These are phyloP conservation scores for Silene latifolia DNA, from an alignment of 148 eudicot genomes.

Conservation along the genomic window DNA sequence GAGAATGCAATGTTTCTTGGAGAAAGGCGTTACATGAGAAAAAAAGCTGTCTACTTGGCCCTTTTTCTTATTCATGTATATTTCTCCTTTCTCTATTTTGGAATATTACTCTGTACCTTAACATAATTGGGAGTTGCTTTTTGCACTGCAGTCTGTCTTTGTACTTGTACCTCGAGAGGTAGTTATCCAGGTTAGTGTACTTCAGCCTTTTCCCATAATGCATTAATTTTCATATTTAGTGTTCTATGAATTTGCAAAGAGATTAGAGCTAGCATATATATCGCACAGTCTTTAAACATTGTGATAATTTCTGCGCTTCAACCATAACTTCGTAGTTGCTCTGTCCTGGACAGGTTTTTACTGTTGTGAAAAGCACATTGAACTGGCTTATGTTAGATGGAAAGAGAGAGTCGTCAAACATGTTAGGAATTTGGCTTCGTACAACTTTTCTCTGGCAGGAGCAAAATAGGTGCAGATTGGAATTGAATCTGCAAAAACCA, in stretches of 20 bases:
- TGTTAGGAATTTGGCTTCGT: neutral
- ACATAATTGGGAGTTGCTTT: conserved; percentile 2
- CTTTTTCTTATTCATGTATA: neutral
- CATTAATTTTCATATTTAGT: neutral
- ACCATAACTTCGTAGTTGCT: neutral
- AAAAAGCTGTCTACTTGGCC: neutral
- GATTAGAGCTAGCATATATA: conserved; percentile 1
- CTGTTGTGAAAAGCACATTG: neutral
- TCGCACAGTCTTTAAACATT: neutral
- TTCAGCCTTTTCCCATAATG: conserved; percentile 8
- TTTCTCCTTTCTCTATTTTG: neutral
- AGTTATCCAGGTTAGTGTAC: conserved; percentile 56
- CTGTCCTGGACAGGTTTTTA: neutral
- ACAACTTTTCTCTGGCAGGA: too few relatives aligned
- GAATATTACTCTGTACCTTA: neutral
- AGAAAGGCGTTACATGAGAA: too few relatives aligned
- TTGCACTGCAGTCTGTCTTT: conserved; percentile 65
- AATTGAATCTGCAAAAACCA: too few relatives aligned
- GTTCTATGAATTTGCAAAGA: neutral
- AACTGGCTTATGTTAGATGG: neutral
- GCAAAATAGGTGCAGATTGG: too few relatives aligned
- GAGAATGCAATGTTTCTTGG: too few relatives aligned
- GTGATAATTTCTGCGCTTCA: neutral
- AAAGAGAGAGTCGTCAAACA: neutral
- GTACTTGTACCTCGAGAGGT: conserved; percentile 72